Evolutionary conservation across 257 asterid species (phyloP).

Genomic region (Marsdenia floribunda): DNA sequence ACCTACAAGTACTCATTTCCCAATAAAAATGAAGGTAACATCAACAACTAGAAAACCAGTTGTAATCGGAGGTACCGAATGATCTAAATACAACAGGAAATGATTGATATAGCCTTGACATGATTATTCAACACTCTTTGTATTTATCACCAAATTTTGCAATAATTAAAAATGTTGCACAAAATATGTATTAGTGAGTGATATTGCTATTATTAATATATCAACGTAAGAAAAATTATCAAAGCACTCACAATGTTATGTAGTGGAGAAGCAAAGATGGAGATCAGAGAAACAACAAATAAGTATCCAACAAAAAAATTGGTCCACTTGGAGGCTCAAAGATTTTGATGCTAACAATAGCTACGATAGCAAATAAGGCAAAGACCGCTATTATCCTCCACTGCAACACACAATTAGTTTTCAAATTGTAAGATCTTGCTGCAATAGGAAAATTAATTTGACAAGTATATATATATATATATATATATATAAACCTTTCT

Average conservation of each 20-base stretch:
- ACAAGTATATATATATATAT: neutral
- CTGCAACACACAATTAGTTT: slow-evolving; percentile 20
- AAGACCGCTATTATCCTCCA: slow-evolving; percentile 42
- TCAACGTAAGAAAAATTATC: neutral
- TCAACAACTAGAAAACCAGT: no score
- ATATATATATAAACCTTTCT: slow-evolving; percentile 36
- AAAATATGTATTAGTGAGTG: neutral
- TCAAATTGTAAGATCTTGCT: neutral
- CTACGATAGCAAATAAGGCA: slow-evolving; percentile 40
- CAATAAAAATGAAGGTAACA: no score
- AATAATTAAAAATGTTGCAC: neutral
- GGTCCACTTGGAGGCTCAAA: slow-evolving; percentile 67
- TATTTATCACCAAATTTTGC: slow-evolving; percentile 82
- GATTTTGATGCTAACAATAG: slow-evolving; percentile 39
- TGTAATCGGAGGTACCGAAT: no score
- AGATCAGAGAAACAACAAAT: slow-evolving; percentile 60
- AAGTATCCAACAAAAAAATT: slow-evolving; percentile 72
- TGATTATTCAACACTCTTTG: slow-evolving; percentile 74
- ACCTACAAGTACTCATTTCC: no score
- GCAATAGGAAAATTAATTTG: neutral
- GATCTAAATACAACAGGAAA: no score
- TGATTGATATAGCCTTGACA: no score
- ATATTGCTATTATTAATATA: neutral
- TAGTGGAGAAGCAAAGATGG: slow-evolving; percentile 84
- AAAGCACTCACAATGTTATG: slow-evolving; percentile 62